Evolutionary conservation across 768 basidiomycete species (phyloP), one percentile per base, ranked within the genome.

Genomic region (Suillus brevipes): DNA sequence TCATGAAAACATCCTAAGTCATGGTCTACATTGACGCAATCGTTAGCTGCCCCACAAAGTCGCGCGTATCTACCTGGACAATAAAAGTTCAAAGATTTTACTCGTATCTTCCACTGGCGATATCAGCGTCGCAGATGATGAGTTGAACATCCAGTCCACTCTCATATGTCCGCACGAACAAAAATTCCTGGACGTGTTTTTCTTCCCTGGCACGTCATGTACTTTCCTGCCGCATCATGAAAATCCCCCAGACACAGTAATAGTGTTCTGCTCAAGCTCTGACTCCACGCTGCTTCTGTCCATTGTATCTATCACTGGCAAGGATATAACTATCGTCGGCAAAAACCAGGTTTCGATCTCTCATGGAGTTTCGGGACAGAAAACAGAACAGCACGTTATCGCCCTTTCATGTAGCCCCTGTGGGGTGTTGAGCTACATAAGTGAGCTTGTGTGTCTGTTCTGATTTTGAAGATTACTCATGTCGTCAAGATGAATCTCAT

Each of bases 381-480:
- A 10, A 65, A 13, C 4, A 52, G 16, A 28, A n/a, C 38, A 28
- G 36, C 45, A 59, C 72, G 38, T 37, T 37, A 8, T 64, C 2
- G 58, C 69, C 37, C 34, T 75, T 16, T 71, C 72, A 50, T 76
- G 73, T 60, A 87, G 84, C 66, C 45, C 75, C 0, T 80, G 82
- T 6, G 87, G 87, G 23, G 75, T 77, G 68, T 64, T 88, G 52
- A 84, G 79, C 65, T 70, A 86, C 38, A 70, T 88, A n/a, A 73
- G 87, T 87, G 70, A 47, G 83, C 75, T 18, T 28, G 40, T 50
- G 61, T 38, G 34, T 40, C 18, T n/a, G 36, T 53, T 25, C 20
- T 49, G 31, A 42, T 18, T 50, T 37, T 2, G 28, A 64, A 36
- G 9, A n/a, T 59, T 20, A 20, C 50, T 28, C 18, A 63, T 14